phyloP scores from a whole-genome alignment of 345 rosid genomes.

The Geranium brycei region DNA sequence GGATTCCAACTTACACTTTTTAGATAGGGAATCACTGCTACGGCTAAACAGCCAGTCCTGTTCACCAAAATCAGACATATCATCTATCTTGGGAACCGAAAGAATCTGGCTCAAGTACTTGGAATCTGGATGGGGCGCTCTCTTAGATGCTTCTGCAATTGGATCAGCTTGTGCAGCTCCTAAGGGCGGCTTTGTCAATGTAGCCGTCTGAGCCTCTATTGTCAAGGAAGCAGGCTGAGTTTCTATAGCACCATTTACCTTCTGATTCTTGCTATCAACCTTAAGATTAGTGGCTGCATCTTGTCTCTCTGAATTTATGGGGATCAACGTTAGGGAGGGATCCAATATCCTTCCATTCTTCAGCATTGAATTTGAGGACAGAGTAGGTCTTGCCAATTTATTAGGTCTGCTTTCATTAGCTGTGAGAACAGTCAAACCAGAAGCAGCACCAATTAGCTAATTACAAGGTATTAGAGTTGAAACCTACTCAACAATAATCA shows the following conservation, averaged over 20 bases:
- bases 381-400: constrained; percentile 29
- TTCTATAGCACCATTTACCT: constrained; percentile 31
- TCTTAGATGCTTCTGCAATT: constrained; percentile 22
- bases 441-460: constrained; percentile 3
- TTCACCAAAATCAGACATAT: constrained; percentile 30
- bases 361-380: constrained; percentile 16
- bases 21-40: constrained; percentile 8
- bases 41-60: constrained; percentile 54
- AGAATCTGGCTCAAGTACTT: constrained; percentile 45
- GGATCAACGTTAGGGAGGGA: constrained; percentile 16
- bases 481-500: not conserved
- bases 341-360: constrained; percentile 37
- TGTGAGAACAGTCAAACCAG: constrained; percentile 15
- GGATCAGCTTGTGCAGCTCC: constrained; percentile 23
- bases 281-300: constrained; percentile 15
- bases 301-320: constrained; percentile 15
- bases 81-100: constrained; percentile 46
- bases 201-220: constrained; percentile 17
- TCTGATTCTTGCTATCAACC: constrained; percentile 24
- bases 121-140: constrained; percentile 59
- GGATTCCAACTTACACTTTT: constrained; percentile 22
- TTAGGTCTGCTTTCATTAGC: constrained; percentile 32
- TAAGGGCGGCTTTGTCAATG: constrained; percentile 14
- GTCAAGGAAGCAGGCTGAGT: constrained; percentile 18
- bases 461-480: not conserved